Evolutionary conservation across 2,329 filamentous ascomycete species (phyloP), one percentile per base, ranked within the genome.

Genomic region (Cercospora berteroae): DNA sequence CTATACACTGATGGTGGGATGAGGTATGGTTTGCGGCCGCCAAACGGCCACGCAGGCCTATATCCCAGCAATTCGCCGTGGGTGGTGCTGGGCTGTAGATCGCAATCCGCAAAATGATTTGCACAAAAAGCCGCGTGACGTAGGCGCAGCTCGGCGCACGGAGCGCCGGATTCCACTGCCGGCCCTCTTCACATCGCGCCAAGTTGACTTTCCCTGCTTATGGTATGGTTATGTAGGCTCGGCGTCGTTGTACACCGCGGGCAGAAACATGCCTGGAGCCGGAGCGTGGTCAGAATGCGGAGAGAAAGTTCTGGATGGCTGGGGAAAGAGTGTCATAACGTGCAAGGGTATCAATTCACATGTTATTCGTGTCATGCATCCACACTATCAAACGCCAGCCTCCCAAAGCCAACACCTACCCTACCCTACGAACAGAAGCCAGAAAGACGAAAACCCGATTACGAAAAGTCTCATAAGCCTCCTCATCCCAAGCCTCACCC

Each of bases 401-500:
- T 55, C 48, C 9, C 6, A n/a, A 23, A 27, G 48, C 48, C 20
- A 52, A 36, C 48, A 27, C 2, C 48, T 7, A 27, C n/a, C 2
- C 48, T 7, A 27, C n/a, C 23, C 20, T 4, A 27, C 44, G 44
- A 25, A 5, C 16, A 27, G 3, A 52, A 23, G 5, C 27, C 27
- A 27, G 23, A 23, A 52, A 52, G 13, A 52, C 23, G 48, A 16
- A 23, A 16, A 16, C 7, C 10, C 48, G 48, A 27, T 27, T n/a
- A 52, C 48, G 48, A 55, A 55, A n/a, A 55, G 10, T 2, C 5
- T 25, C 23, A 8, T 13, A 4, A 10, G 6, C 31, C 55, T 58
- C 16, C 55, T 16, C 18, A 48, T 10, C 52, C 56, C 29, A 16
- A 18, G 10, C 18, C 31, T 64, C 61, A 68, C 31, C 66, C 69